Evolutionary conservation across 352 stramenopile species (phyloP), one percentile per base, ranked within the genome.

Genomic region (Pythium rishiriense): DNA sequence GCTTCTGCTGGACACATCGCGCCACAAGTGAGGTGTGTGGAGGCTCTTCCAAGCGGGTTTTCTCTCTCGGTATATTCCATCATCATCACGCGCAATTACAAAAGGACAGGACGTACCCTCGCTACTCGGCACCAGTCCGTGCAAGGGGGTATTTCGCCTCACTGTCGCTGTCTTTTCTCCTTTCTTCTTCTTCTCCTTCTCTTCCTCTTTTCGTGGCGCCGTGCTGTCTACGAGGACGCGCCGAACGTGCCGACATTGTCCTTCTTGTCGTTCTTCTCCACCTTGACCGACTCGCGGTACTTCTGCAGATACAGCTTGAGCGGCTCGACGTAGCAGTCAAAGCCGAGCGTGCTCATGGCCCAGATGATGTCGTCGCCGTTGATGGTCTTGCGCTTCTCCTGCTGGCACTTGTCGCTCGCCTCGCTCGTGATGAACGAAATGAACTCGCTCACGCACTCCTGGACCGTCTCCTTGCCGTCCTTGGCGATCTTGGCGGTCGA

Each of bases 331-430:
- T 99, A 99, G 72, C 97, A 98, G 73, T 99, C 97, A 79, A 99
- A 99, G 50, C 98, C 98, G 31, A 99, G 79, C 33, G 96, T 99
- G 68, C 90, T 98, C 97, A 99, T 99, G 50, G 98, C 97, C 96
- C 96, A 99, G 45, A 99, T 88, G 58, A 99, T 91, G 79, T 99
- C 98, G 78, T 99, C 97, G 43, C 98, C 98, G 76, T 99, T 99
- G 75, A 99, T 99, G 25, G 97, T 99, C 87, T 99, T 99, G 57
- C 98, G 83, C 79, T 99, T 99, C 79, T 99, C 97, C 71, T 99
- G 96, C 73, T 99, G 93, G 78, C 97, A 99, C 72, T 99, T 99
- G 78, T 99, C 97, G 66, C 90, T 98, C 28, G 98, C 98, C 69
- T 98, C 89, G 71, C 83, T 98, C 57, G 97, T 99, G 72, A 99